Percentiles rank a stretch among this genome's conserved stretches.
phyloP scores from a whole-genome alignment of 495 filamentous ascomycete genomes.

The Cudoniella acicularis region DNA sequence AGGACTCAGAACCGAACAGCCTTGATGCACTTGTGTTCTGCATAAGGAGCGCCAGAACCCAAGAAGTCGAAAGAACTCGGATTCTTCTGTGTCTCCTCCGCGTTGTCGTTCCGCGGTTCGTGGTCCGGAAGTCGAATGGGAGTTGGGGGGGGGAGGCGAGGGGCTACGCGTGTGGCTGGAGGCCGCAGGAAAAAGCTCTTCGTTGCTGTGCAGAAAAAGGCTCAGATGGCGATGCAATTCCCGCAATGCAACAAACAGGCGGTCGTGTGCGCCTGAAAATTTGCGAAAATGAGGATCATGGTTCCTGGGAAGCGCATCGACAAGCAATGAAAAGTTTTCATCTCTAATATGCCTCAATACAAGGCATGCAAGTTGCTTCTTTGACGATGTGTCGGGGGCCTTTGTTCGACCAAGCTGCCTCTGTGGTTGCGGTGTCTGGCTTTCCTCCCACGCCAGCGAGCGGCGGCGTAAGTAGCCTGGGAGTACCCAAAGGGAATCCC shows the following conservation, averaged over 20 bases:
- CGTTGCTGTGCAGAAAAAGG: neutral
- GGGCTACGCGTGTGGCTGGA: slow-evolving; percentile 5
- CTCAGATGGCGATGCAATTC: slow-evolving; percentile 5
- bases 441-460: neutral
- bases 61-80: no score
- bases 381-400: neutral
- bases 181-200: neutral
- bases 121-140: neutral
- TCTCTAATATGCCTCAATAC: neutral
- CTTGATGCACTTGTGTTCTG: neutral
- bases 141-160: no score
- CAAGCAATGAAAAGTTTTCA: slow-evolving; percentile 6
- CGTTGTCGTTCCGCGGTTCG: no score
- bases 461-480: neutral
- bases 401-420: no score
- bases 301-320: neutral
- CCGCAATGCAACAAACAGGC: neutral
- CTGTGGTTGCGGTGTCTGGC: neutral
- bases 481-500: neutral
- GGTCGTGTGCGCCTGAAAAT: slow-evolving; percentile 5
- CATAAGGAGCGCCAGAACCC: no score
- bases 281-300: slow-evolving; percentile 1
- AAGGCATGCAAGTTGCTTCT: neutral
- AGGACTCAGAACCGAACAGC: neutral
- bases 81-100: no score